A percentile compares a stretch with the other conserved stretches of the same genome.
Conservation (phyloP, 176 grass and related monocot genomes). For the Oryza glumipatula region DNA sequence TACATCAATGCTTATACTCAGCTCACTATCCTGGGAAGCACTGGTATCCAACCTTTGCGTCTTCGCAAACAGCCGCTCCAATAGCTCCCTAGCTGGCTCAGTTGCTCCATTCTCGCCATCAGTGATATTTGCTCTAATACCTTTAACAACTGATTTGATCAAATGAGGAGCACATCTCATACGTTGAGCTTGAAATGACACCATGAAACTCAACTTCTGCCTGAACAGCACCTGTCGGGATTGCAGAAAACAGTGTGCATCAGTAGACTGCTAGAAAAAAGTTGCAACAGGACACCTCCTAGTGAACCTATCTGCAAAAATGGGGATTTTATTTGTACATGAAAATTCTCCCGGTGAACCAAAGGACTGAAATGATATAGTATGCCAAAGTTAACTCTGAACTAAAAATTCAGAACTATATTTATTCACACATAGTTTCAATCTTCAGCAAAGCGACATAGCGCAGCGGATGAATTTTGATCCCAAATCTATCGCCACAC, state of each 20-base stretch:
- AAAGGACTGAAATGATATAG: not conserved
- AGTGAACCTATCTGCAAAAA: not conserved
- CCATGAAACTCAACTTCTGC: conserved; percentile 49
- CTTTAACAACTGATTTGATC: conserved; percentile 55
- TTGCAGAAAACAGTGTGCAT: conserved; percentile 37
- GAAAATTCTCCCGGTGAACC: not conserved
- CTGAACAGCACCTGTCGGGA: conserved; percentile 45
- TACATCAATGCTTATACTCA: conserved; percentile 60
- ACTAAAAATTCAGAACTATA: not conserved
- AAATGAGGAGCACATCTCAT: conserved; percentile 42
- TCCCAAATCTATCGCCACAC: not conserved
- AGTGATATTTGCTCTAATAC: conserved; percentile 41
- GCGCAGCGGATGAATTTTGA: not conserved
- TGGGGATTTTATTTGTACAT: not conserved
- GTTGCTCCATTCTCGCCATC: conserved; percentile 59
- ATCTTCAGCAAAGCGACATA: not conserved
- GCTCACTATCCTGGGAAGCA: conserved; percentile 47
- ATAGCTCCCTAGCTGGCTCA: conserved; percentile 65
- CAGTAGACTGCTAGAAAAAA: conserved; percentile 10
- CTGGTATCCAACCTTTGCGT: conserved; percentile 58
- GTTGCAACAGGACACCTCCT: not conserved
- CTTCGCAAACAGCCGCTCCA: conserved; percentile 69
- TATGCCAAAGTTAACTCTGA: not conserved
- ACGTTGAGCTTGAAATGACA: conserved; percentile 49
- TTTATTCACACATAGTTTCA: not conserved